phyloP scores from a whole-genome alignment of 116 monocot genomes.

The Zostera marina region DNA sequence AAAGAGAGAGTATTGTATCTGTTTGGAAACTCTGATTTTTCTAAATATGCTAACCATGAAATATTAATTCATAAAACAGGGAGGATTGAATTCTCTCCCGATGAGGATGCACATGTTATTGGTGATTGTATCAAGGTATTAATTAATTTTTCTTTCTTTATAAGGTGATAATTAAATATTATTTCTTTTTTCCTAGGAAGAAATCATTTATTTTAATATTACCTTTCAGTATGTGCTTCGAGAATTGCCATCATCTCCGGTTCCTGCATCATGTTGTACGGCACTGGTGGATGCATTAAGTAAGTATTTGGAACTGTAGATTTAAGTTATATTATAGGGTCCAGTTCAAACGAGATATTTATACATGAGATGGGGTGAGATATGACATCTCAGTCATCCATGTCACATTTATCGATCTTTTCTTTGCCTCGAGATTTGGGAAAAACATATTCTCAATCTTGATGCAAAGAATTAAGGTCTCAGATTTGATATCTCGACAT shows the following conservation, averaged over 20 bases:
- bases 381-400: too few relatives aligned
- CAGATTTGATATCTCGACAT: too few relatives aligned
- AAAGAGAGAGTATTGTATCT: too few relatives aligned
- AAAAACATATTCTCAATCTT: too few relatives aligned
- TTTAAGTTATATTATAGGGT: neutral
- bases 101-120: conserved; percentile 97
- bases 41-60: conserved; percentile 3
- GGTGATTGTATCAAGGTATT: conserved; percentile 94
- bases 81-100: conserved; percentile 57
- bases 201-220: neutral
- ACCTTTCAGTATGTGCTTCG: conserved; percentile 66
- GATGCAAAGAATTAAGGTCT: too few relatives aligned
- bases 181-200: conserved; percentile 3
- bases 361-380: neutral
- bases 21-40: neutral
- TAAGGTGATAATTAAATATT: neutral
- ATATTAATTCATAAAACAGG: conserved; percentile 38
- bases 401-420: too few relatives aligned
- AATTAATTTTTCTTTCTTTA: conserved; percentile 3
- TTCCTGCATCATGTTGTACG: conserved; percentile 86
- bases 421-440: too few relatives aligned
- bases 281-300: conserved; percentile 72
- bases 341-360: too few relatives aligned
- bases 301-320: conserved; percentile 19
- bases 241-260: conserved; percentile 80